Conservation (phyloP, 2,329 filamentous ascomycete species). For the Ceratocystis alfenasii region DNA sequence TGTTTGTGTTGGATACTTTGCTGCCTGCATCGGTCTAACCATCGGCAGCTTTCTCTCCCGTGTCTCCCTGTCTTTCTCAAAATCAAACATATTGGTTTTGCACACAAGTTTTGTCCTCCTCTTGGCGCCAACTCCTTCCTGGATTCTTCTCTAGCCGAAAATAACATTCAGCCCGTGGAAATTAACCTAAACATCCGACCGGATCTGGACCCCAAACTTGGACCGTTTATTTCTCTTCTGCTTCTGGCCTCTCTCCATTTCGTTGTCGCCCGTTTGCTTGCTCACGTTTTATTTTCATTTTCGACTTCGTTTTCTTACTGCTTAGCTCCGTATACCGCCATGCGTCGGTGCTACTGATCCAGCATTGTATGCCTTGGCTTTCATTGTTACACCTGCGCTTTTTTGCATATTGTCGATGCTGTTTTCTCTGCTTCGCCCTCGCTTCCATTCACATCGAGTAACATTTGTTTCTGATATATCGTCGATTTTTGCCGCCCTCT, state of each 20-base stretch:
- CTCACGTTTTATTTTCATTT: not conserved
- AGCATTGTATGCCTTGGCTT: too few species aligned
- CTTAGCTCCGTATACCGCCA: too few species aligned
- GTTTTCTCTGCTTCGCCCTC: too few species aligned
- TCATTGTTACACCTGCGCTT: too few species aligned
- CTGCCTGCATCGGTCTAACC: not conserved
- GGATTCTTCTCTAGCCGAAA: not conserved
- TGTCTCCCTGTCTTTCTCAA: not conserved
- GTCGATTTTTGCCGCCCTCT: too few species aligned
- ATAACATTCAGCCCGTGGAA: not conserved
- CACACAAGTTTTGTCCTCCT: not conserved
- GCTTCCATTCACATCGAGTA: too few species aligned
- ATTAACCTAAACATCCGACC: not conserved
- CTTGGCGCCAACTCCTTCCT: conserved; percentile 2
- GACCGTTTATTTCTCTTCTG: not conserved
- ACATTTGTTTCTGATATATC: too few species aligned
- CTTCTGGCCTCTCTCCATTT: not conserved
- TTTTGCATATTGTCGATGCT: too few species aligned
- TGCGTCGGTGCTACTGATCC: too few species aligned
- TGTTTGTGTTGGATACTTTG: not conserved
- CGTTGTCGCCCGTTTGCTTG: not conserved
- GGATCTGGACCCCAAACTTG: not conserved
- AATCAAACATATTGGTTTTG: not conserved
- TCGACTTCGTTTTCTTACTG: not conserved
- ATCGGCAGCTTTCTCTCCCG: too few species aligned